Conservation (phyloP, 176 grass and related monocot species). For the Eleusine indica region DNA sequence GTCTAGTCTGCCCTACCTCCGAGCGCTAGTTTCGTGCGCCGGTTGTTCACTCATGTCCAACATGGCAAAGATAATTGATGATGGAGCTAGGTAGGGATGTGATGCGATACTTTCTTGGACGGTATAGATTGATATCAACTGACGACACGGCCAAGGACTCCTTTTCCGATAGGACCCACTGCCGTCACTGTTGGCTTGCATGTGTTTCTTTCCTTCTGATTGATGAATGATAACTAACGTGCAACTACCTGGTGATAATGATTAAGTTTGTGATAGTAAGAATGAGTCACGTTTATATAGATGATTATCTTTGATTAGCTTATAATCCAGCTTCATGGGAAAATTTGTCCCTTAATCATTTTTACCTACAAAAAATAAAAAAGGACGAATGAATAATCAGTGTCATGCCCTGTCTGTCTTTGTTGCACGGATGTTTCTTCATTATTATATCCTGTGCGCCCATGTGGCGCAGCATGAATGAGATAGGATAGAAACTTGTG, state of each 20-base stretch:
- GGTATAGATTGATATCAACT: neutral
- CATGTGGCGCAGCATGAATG: neutral
- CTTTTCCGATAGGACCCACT: neutral
- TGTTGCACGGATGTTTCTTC: too few relatives aligned
- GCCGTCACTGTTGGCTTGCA: neutral
- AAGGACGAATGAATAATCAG: too few relatives aligned
- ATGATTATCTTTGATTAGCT: neutral
- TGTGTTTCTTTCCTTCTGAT: neutral
- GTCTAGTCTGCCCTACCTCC: too few relatives aligned
- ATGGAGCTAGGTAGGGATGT: neutral
- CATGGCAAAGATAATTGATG: neutral
- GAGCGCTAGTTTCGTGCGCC: neutral
- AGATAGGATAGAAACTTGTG: neutral
- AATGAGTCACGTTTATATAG: neutral
- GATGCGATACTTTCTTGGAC: neutral
- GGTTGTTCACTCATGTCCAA: constrained; percentile 5
- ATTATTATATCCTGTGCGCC: too few relatives aligned
- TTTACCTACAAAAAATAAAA: neutral
- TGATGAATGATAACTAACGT: neutral
- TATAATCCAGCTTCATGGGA: neutral
- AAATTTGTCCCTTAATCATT: neutral
- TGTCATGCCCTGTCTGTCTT: too few relatives aligned
- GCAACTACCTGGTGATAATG: neutral
- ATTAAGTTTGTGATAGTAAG: neutral
- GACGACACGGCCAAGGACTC: neutral